A percentile compares a stretch with the other conserved stretches of the same genome.
Evolutionary conservation across 768 basidiomycete genomes (phyloP).

Genomic region (Coprinopsis sp.): DNA sequence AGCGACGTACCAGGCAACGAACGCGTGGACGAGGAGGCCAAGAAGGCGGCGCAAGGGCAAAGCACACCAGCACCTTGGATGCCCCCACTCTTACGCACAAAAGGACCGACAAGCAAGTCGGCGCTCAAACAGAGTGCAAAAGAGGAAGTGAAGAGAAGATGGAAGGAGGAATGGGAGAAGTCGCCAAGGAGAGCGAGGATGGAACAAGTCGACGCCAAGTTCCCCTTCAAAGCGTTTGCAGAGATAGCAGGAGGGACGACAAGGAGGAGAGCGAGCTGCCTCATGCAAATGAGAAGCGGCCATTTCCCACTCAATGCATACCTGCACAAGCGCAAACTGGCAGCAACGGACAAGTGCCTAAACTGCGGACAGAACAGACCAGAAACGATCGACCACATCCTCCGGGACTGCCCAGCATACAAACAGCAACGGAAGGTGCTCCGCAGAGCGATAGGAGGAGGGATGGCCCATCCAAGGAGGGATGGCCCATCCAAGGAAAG

Average conservation of each 20-base stretch:
- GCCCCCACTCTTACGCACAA: neutral
- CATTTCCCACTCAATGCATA: slow-evolving; percentile 24
- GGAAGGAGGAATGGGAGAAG: slow-evolving; percentile 4
- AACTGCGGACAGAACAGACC: neutral
- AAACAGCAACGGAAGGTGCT: neutral
- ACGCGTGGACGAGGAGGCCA: slow-evolving; percentile 10
- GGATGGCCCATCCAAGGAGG: no score
- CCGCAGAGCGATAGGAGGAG: neutral
- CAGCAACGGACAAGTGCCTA: neutral
- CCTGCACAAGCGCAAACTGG: slow-evolving; percentile 1
- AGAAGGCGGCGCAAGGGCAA: slow-evolving; percentile 20
- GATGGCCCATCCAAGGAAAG: no score
- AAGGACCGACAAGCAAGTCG: slow-evolving; percentile 14
- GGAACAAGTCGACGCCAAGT: slow-evolving; percentile 7
- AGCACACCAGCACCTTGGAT: neutral
- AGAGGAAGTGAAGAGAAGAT: slow-evolving; percentile 8
- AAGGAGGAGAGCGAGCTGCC: slow-evolving; percentile 9
- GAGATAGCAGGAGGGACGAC: neutral
- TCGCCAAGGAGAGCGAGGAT: slow-evolving; percentile 8
- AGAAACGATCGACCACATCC: slow-evolving; percentile 6
- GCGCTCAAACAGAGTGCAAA: slow-evolving; percentile 11
- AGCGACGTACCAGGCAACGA: slow-evolving; percentile 21
- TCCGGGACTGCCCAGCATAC: slow-evolving; percentile 2
- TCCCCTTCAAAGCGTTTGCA: slow-evolving; percentile 12
- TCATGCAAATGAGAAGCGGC: slow-evolving; percentile 23